Base-by-base conservation (phyloP, 371 early-diverging fungal genomes). In the Actinomucor elegans region DNA sequence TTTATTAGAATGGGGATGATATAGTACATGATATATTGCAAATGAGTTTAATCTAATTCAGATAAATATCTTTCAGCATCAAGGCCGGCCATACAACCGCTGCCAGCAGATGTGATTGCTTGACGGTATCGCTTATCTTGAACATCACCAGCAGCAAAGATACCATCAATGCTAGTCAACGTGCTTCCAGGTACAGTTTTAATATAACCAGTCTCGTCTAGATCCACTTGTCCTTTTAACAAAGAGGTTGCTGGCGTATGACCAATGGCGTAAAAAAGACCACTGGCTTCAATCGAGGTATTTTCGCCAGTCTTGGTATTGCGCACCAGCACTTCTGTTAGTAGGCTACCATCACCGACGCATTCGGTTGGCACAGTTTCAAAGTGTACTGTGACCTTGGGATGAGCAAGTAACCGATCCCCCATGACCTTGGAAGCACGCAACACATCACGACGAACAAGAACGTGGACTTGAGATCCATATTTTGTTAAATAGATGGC, bases 261-360 rank as follows among this genome's bases (percentile, higher is more conserved):
- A 32, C 99, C 99, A 63, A 99, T 97, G 37, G 98, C 99, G 75
- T 97, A 99, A 78, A 99, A 99, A 52, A 99, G 75, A 20, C 99
- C 99, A 51, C 85, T 90, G 48, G 91, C 91, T 17, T 77, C 71
- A 38, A 96, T 59, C 27, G 78, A 67, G 49, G 76, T 69, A 21
- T 77, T 79, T 73, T 86, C 84, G 31, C 69, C 71, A 20, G 91
- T 86, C 46, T 78, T 77, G 35, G 86, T 89, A 69, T 90, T 83
- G 64, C 81, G 63, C 57, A 91, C 85, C 54, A 71, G 85, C 50
- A 90, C 84, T 21, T 73, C 81, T 56, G 82, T 85, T 67, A 90
- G 83, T 66, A 92, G 62, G 15, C 67, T 73, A 27, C 89, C 86
- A 51, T 93, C 87, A 53, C 99, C 99, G 66, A 87, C 75, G 44